phyloP scores from a whole-genome alignment of 2,329 filamentous ascomycete species.

The Aureobasidium sp. region DNA sequence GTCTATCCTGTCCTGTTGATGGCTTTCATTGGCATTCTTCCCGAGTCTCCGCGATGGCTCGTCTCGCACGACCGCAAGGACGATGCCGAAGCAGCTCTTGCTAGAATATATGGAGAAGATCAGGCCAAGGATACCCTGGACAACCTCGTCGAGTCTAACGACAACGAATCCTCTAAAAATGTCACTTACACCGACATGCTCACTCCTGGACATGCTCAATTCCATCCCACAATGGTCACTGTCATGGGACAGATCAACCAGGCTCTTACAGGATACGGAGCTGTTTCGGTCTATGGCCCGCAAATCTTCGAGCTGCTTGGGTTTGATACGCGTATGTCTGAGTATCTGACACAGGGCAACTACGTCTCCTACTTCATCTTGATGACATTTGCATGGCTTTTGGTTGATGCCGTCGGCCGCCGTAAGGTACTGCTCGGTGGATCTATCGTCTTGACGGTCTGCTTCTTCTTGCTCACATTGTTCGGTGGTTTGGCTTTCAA shows the following conservation, averaged over 20 bases:
- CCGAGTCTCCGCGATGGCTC: conserved; percentile 54
- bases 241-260: conserved; percentile 60
- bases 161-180: conserved; percentile 41
- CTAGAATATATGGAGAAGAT: conserved; percentile 45
- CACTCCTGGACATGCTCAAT: conserved; percentile 47
- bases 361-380: conserved; percentile 55
- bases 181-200: conserved; percentile 54
- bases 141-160: conserved; percentile 44
- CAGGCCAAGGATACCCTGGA: conserved; percentile 44
- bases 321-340: conserved; percentile 44
- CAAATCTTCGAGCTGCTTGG: conserved; percentile 58
- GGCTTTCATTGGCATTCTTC: conserved; percentile 46
- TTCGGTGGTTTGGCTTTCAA: conserved; percentile 45
- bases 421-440: conserved; percentile 49
- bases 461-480: conserved; percentile 46
- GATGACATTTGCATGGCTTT: conserved; percentile 56
- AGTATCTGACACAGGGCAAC: conserved; percentile 54
- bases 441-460: conserved; percentile 41
- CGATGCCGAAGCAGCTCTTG: conserved; percentile 45
- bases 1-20: conserved; percentile 50
- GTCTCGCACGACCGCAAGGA: conserved; percentile 45
- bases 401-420: conserved; percentile 51
- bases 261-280: conserved; percentile 51
- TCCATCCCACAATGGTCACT: conserved; percentile 54
- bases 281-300: conserved; percentile 56